phyloP scores from a whole-genome alignment of 805 yeast genomes.

The Debaryomyces hansenii region DNA sequence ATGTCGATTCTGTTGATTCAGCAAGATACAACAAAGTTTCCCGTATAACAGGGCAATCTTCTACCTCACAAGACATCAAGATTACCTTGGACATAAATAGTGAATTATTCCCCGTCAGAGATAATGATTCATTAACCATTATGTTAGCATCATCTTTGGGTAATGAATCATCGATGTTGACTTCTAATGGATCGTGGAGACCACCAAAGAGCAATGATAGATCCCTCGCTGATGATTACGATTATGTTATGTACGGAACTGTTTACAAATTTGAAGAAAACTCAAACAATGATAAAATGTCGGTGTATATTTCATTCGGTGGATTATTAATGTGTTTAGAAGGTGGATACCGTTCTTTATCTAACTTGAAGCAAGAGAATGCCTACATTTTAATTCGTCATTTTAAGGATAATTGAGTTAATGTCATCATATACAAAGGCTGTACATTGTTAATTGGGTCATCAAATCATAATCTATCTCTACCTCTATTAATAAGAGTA shows the following conservation, averaged over 20 bases:
- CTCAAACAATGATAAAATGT: slow-evolving; percentile 60
- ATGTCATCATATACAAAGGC: not conserved
- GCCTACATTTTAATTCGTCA: slow-evolving; percentile 88
- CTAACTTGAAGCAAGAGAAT: slow-evolving; percentile 89
- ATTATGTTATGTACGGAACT: slow-evolving; percentile 97
- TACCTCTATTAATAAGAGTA: not conserved
- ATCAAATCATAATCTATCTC: not conserved
- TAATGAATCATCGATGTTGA: slow-evolving; percentile 44
- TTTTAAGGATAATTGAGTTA: slow-evolving; percentile 36
- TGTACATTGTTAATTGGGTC: not conserved
- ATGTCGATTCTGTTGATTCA: slow-evolving; percentile 77
- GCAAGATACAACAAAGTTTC: slow-evolving; percentile 91
- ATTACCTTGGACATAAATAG: slow-evolving; percentile 87
- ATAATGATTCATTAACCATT: slow-evolving; percentile 77
- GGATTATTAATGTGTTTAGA: slow-evolving; percentile 92
- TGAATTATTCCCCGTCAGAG: slow-evolving; percentile 83
- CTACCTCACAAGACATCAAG: slow-evolving; percentile 75
- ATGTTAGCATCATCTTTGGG: slow-evolving; percentile 79
- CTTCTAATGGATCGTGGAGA: slow-evolving; percentile 69
- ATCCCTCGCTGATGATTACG: slow-evolving; percentile 93
- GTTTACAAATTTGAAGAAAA: slow-evolving; percentile 95
- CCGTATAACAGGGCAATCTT: slow-evolving; percentile 84
- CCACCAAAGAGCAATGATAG: slow-evolving; percentile 83
- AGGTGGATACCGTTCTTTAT: slow-evolving; percentile 89
- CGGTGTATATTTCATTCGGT: slow-evolving; percentile 94